Base-by-base conservation (phyloP, 1,139 yeast genomes). In the Blastobotrys malaysiensis region DNA sequence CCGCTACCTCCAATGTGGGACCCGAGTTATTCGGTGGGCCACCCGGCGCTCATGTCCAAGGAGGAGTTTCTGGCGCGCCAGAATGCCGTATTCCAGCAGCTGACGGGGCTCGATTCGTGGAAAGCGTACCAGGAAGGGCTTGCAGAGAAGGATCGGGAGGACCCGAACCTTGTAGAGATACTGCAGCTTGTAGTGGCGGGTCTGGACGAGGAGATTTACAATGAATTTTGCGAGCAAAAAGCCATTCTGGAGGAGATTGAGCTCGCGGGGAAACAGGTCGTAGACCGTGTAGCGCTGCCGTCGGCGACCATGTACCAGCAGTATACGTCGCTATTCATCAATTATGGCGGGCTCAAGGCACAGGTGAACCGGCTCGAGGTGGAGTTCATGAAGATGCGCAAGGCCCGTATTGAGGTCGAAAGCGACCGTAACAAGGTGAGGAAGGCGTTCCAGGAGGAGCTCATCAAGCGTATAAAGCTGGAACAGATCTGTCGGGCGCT, bases 31-130 rank as follows among this genome's bases (percentile, higher is more conserved):
- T 36, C 22, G n/a, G 51, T 31, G n/a, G 13, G 49, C 39, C 57
- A 55, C 14, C 57, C 57, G 5, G 20, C 36, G 46, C 45, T 55
- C 49, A 59, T 62, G 56, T 45, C 62, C 9, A 59, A 59, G 51
- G 63, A 62, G 24, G 59, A 54, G 43, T 62, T 60, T 49, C 52
- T 62, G 44, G 53, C 55, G 20, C 55, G 50, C 49, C 65, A 62
- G 52, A 59, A 55, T 45, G 50, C 52, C 18, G 53, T 61, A 20
- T 62, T 61, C 49, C 52, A 59, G 46, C 56, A 57, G 45, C 54
- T 61, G 19, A 59, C 62, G 9, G 62, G 62, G 9, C 50, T 49
- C 50, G 50, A 52, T 14, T 56, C 63, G 11, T 59, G 61, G 61
- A 52, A 55, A 16, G 26, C 45, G 22, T 51, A 54, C 49, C 56